A percentile compares a stretch with the other conserved stretches of the same genome.
Conservation (phyloP, 768 basidiomycete species). For the Gautieria morchelliformis region DNA sequence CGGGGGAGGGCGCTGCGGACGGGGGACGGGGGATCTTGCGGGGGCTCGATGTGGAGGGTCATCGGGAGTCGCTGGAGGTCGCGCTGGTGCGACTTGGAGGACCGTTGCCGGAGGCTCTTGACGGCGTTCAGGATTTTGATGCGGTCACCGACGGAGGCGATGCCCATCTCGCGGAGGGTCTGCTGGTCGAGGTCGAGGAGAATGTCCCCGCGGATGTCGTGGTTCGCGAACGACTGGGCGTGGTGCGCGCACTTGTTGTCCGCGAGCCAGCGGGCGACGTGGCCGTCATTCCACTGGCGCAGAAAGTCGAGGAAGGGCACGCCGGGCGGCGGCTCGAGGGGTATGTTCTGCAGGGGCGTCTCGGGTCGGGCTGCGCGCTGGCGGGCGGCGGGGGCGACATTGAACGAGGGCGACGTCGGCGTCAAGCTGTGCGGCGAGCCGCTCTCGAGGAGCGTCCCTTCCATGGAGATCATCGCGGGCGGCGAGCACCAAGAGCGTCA, state of each 20-base stretch:
- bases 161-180: slow-evolving; percentile 84
- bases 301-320: slow-evolving; percentile 48
- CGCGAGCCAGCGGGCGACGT: slow-evolving; percentile 57
- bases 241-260: too few species aligned
- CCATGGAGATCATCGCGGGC: too few species aligned
- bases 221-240: too few species aligned
- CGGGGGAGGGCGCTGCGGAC: slow-evolving; percentile 20
- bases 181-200: slow-evolving; percentile 68
- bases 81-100: too few species aligned
- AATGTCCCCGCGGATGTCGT: too few species aligned
- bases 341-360: slow-evolving; percentile 28
- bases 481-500: too few species aligned
- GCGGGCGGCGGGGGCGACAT: slow-evolving; percentile 13
- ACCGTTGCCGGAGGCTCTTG: slow-evolving; percentile 47
- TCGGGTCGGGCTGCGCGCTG: slow-evolving; percentile 18
- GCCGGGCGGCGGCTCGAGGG: too few species aligned
- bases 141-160: slow-evolving; percentile 84
- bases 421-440: too few species aligned
- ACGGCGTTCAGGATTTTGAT: slow-evolving; percentile 73
- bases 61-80: neutral
- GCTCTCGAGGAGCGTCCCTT: slow-evolving; percentile 11
- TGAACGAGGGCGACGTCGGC: slow-evolving; percentile 12
- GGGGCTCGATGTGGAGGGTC: neutral
- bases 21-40: slow-evolving; percentile 7
- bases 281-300: slow-evolving; percentile 50